These are phyloP conservation scores for Boletus reticuloceps DNA, from an alignment of 768 basidiomycete species.

Conservation along the genomic window DNA sequence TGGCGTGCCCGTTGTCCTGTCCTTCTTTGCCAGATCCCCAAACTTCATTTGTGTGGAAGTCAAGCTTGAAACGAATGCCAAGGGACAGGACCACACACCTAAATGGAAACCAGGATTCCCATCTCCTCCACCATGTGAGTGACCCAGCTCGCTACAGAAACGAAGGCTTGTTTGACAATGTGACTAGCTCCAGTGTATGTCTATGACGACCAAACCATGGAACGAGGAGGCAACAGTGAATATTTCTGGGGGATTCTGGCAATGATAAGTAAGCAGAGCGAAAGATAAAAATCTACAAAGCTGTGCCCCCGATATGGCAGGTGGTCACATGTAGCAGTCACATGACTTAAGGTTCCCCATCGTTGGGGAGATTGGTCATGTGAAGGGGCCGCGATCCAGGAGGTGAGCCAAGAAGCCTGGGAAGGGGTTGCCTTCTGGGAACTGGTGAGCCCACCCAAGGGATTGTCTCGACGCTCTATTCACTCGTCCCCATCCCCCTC, in stretches of 20 bases:
- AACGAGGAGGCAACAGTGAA: conserved; percentile 64
- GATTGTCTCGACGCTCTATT: too few species aligned
- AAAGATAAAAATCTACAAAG: too few species aligned
- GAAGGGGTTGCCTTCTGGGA: too few species aligned
- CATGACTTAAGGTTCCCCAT: too few species aligned
- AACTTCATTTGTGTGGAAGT: conserved; percentile 56
- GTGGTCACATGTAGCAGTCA: too few species aligned
- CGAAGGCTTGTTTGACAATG: conserved; percentile 71
- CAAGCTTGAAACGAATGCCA: background rate
- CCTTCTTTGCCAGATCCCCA: conserved; percentile 77
- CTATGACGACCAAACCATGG: conserved; percentile 71
- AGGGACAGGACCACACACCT: conserved; percentile 49
- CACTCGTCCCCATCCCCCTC: too few species aligned
- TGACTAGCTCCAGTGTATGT: conserved; percentile 85
- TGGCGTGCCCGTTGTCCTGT: conserved; percentile 63
- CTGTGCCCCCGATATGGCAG: too few species aligned
- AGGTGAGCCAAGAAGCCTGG: too few species aligned
- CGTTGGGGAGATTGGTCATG: too few species aligned
- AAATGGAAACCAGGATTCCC: conserved; percentile 81
- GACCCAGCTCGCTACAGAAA: conserved; percentile 73
- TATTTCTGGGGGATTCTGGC: conserved; percentile 53
- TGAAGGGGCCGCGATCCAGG: too few species aligned
- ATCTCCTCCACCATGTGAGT: conserved; percentile 84
- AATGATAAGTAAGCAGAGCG: too few species aligned
- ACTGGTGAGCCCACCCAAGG: too few species aligned